These are phyloP conservation scores for Pseudonitzschia pungens DNA, from an alignment of 108 stramenopile species.

Conservation along the genomic window DNA sequence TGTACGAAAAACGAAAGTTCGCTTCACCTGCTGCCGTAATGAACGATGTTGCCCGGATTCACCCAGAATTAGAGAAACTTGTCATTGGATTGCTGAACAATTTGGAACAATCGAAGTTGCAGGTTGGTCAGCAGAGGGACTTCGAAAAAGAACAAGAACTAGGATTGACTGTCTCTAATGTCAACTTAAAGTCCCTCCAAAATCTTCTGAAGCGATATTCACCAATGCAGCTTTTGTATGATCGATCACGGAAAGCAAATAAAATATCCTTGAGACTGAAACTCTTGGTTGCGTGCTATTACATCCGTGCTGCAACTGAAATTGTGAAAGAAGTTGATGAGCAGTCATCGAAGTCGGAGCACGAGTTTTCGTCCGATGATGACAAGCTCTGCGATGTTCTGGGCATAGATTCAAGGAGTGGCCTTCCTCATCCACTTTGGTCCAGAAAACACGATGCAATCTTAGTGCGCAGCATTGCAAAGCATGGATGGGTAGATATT, in stretches of 20 bases:
- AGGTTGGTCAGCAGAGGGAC: slow-evolving; percentile 1
- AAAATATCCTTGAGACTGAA: slow-evolving; percentile 48
- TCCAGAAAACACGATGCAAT: slow-evolving; percentile 67
- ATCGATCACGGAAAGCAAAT: slow-evolving; percentile 41
- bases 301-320: slow-evolving; percentile 27
- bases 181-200: slow-evolving; percentile 42
- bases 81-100: slow-evolving; percentile 48
- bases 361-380: slow-evolving; percentile 1
- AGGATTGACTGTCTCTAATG: slow-evolving; percentile 14
- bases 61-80: slow-evolving; percentile 67
- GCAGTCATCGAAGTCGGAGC: neutral
- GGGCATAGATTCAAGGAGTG: slow-evolving; percentile 26
- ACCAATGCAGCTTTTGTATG: slow-evolving; percentile 65
- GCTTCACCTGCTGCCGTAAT: slow-evolving; percentile 56
- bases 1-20: slow-evolving; percentile 36
- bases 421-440: slow-evolving; percentile 81
- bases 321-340: slow-evolving; percentile 13
- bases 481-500: slow-evolving; percentile 84
- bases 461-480: slow-evolving; percentile 59
- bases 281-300: slow-evolving; percentile 35
- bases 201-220: slow-evolving; percentile 59
- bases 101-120: slow-evolving; percentile 24
- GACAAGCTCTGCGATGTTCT: slow-evolving; percentile 14
- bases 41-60: slow-evolving; percentile 48
- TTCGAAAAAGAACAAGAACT: slow-evolving; percentile 31